phyloP scores from a whole-genome alignment of 2,329 filamentous ascomycete genomes.

The Neonectria sp. region DNA sequence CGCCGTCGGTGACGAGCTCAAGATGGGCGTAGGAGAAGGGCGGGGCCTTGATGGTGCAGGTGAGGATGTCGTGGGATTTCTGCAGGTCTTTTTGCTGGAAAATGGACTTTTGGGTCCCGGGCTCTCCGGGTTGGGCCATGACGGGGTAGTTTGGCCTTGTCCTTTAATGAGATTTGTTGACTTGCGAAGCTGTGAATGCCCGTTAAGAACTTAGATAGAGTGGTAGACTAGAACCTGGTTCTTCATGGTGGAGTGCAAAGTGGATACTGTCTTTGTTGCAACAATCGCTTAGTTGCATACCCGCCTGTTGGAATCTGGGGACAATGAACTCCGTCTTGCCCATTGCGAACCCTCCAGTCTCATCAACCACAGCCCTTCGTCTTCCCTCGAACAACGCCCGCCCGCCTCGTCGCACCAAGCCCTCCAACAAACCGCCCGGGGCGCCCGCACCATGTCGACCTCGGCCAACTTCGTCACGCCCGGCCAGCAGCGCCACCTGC shows the following conservation, averaged over 20 bases:
- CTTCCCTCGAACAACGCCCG: slow-evolving; percentile 2
- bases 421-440: not conserved
- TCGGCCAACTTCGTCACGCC: slow-evolving; percentile 77
- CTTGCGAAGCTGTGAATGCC: slow-evolving; percentile 1
- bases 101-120: slow-evolving; percentile 44
- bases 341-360: slow-evolving; percentile 13
- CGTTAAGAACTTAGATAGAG: slow-evolving; percentile 5
- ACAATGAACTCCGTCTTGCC: slow-evolving; percentile 9
- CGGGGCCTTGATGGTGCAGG: slow-evolving; percentile 66
- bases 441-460: slow-evolving; percentile 53
- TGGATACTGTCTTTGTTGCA: slow-evolving; percentile 33
- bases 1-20: slow-evolving; percentile 57
- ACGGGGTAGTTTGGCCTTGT: not conserved
- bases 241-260: slow-evolving; percentile 6
- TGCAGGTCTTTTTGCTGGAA: slow-evolving; percentile 51
- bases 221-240: not conserved
- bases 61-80: slow-evolving; percentile 65
- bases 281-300: slow-evolving; percentile 42
- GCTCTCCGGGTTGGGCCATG: slow-evolving; percentile 43
- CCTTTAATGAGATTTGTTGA: not conserved
- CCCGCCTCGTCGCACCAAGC: not conserved
- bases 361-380: slow-evolving; percentile 12
- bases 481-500: slow-evolving; percentile 85
- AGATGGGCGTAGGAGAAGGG: slow-evolving; percentile 72
- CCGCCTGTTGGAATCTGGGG: slow-evolving; percentile 23